Base-by-base conservation (phyloP, 768 basidiomycete species). In the Albatrellus ellisii region DNA sequence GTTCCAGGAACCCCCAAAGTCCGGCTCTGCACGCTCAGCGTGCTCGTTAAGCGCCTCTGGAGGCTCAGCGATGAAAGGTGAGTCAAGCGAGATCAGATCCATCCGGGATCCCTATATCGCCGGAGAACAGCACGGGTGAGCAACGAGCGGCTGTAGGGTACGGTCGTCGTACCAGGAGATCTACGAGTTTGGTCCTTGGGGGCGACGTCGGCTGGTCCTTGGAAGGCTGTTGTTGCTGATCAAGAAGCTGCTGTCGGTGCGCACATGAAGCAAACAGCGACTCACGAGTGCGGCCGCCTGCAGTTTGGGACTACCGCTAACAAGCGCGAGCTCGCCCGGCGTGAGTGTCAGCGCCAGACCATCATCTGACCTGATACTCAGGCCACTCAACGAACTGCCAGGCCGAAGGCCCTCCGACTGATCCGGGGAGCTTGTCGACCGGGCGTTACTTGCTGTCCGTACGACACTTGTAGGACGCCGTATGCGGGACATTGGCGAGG, bases 1-100 rank as follows among this genome's bases (percentile, higher is more conserved):
- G 38, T 75, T 65, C 86, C 85, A 89, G 2, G 62, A 54, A 12
- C 42, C 55, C 49, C 71, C 67, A 52, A 87, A 83, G 42, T 72
- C 67, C n/a, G 52, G 47, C 29, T 31, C 29, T 7, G 29, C 17
- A 10, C 24, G 35, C 24, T 8, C 35, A 15, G 20, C 50, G 26
- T 26, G 39, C 20, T 50, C 55, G 32, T 12, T 26, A 38, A 31
- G 15, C 15, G 49, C 36, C 1, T 36, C 39, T 6, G 39, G 37
- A 4, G 65, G 63, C 45, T 78, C 77, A 6, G 65, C 55, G 32
- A 73, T 61, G 59, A 79, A 79, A 2, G 83, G 79, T 1, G 79
- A 75, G 55, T 88, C 83, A 28, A 89, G 69, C 7, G 75, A 64
- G 46, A 88, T 86, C 36, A 88, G 70, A 60, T 87, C 80, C 15